Base-by-base conservation (phyloP, 148 eudicot species). In the Drosera capensis region DNA sequence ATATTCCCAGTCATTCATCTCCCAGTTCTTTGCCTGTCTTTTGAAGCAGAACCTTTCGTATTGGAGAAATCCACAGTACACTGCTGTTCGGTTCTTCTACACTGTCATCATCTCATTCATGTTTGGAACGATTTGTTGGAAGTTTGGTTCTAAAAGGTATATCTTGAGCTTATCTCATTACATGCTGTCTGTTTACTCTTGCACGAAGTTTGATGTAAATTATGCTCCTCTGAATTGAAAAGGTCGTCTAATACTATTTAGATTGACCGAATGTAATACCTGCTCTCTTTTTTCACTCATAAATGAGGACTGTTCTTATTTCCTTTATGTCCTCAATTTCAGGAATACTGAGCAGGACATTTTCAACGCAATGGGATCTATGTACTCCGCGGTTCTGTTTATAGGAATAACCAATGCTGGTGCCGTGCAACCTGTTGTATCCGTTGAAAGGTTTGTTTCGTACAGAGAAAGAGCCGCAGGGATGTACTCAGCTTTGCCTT, bases 381-480 rank as follows among this genome's bases (percentile, higher is more conserved):
- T 86, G 93, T 86, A 81, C 62, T 66, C 96, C 40, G 96, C 96
- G 15, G 87, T 86, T 48, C 54, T 86, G 28, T 86, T 86, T 29
- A 86, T 86, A 4, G 96, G 96, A 44, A 81, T 86, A 39, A 86
- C 96, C 48, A 86, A 86, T 25, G 83, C 93, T 14, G 58, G 84
- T 4, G 74, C 96, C 30, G 87, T 78, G 23, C 96, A 86, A 62
- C 96, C 96, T 7, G 96, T 86, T 44, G 77, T 86, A 29, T 65
- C 72, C 20, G 71, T 81, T 16, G 96, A 86, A 58, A 66, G 96
- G 48, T 75, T 60, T 20, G 96, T 86, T 51, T 78, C 96, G 1
- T 86, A 75, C 51, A 61, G 96, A 65, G 96, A 86, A 44, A 65
- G 84, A 68, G 96, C 87, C 22, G 96, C 96, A 3, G 90, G 93